phyloP scores from a whole-genome alignment of 345 rosid genomes.

The Limnanthes douglasii region DNA sequence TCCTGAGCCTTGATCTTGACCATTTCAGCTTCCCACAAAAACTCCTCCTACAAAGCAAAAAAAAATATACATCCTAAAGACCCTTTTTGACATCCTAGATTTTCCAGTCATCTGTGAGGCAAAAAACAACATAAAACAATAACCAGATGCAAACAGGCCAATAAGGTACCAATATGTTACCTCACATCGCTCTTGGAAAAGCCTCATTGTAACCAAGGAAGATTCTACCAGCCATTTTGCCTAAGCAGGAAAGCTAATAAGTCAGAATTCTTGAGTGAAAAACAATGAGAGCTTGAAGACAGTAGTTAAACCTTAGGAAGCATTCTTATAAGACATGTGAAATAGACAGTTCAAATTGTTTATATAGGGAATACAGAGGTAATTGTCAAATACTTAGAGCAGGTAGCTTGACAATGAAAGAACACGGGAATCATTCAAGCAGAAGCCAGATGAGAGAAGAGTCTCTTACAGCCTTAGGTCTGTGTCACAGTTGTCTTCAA shows the following conservation, averaged over 20 bases:
- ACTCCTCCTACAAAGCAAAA: constrained; percentile 65
- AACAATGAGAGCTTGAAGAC: constrained; percentile 3
- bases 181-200: constrained; percentile 96
- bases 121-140: background rate
- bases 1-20: constrained; percentile 96
- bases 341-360: background rate
- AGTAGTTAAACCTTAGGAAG: constrained; percentile 2
- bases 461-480: too few relatives aligned
- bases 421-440: too few relatives aligned
- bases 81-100: too few relatives aligned
- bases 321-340: background rate
- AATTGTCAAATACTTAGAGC: too few relatives aligned
- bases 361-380: constrained; percentile 5
- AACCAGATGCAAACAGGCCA: background rate
- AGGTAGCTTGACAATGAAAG: too few relatives aligned
- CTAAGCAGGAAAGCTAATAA: constrained; percentile 16
- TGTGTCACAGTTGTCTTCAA: too few relatives aligned
- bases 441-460: too few relatives aligned
- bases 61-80: too few relatives aligned
- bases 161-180: constrained; percentile 28
- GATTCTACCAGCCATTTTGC: constrained; percentile 96
- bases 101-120: too few relatives aligned
- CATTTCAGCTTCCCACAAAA: constrained; percentile 94
- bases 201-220: constrained; percentile 62
- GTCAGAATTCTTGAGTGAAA: constrained; percentile 4